A percentile compares a stretch with the other conserved stretches of the same genome.
These are phyloP conservation scores for Mortierella sp. DNA, from an alignment of 371 early-diverging fungal genomes.

Conservation along the genomic window DNA sequence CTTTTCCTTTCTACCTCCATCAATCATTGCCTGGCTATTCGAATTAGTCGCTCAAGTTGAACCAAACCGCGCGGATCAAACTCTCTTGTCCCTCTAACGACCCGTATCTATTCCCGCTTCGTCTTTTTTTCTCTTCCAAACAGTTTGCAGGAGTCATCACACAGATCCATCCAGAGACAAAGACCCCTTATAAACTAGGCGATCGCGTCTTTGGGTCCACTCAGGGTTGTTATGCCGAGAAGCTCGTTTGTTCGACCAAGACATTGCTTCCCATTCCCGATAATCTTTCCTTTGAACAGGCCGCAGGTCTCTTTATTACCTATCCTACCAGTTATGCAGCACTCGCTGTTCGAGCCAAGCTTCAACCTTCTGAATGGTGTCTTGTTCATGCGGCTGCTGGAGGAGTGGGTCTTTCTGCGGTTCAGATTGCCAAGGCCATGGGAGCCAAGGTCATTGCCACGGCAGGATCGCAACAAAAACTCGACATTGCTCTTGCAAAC, in stretches of 20 bases:
- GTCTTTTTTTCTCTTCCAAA: background rate
- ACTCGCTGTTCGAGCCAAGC: constrained; percentile 74
- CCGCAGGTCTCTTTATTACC: constrained; percentile 82
- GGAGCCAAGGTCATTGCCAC: constrained; percentile 92
- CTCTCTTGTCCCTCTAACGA: too few relatives aligned
- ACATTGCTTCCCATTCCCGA: constrained; percentile 73
- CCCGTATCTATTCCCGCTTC: too few relatives aligned
- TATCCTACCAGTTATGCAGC: constrained; percentile 87
- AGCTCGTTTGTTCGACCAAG: constrained; percentile 59
- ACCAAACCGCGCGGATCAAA: too few relatives aligned
- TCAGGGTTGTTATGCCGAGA: constrained; percentile 77
- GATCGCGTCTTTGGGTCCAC: constrained; percentile 85
- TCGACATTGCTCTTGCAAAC: constrained; percentile 68
- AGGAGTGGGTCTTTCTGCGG: constrained; percentile 76
- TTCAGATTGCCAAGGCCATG: constrained; percentile 75
- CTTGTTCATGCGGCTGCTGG: constrained; percentile 89
- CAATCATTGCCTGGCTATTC: background rate
- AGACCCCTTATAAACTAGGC: constrained; percentile 68
- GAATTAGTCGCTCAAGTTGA: too few relatives aligned
- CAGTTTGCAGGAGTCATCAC: constrained; percentile 69
- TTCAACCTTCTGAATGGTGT: constrained; percentile 69
- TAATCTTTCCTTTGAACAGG: constrained; percentile 78
- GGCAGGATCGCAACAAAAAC: constrained; percentile 79
- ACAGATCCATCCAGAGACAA: constrained; percentile 36
- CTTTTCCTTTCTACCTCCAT: constrained; percentile 2